Conservation (phyloP, 106 monocot genomes). For the Alisma plantagoaquatica region DNA sequence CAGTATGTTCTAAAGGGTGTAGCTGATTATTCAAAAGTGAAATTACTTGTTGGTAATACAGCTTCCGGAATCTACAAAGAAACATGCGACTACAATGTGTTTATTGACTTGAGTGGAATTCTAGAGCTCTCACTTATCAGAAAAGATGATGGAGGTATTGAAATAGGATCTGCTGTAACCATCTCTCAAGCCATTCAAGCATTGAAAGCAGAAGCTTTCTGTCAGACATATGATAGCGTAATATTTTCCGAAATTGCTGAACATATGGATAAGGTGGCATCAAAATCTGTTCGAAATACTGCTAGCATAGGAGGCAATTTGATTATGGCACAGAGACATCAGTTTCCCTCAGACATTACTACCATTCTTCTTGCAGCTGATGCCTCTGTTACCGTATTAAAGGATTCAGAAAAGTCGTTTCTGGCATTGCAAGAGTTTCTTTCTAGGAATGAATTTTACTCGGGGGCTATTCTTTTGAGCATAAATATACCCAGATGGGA, state of each 20-base stretch:
- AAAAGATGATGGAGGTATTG: constrained; percentile 22
- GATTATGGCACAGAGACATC: constrained; percentile 63
- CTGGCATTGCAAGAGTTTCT: constrained; percentile 59
- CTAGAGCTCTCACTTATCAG: constrained; percentile 43
- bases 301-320: constrained; percentile 83
- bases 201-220: constrained; percentile 26
- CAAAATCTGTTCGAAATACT: constrained; percentile 60
- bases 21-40: constrained; percentile 3
- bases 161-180: constrained; percentile 55
- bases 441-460: constrained; percentile 27
- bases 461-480: constrained; percentile 37
- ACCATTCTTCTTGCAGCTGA: constrained; percentile 67
- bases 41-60: constrained; percentile 67
- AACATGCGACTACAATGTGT: constrained; percentile 27
- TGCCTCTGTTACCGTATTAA: constrained; percentile 34
- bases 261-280: constrained; percentile 73
- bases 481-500: constrained; percentile 51
- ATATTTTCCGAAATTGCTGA: constrained; percentile 54
- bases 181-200: constrained; percentile 57
- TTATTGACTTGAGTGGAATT: constrained; percentile 48
- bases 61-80: constrained; percentile 56
- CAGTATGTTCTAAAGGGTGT: constrained; percentile 19
- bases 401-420: constrained; percentile 19
- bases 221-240: too few species aligned
- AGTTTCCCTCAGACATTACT: constrained; percentile 77